Base-by-base conservation (phyloP, 169 alveolate species). In the Cyclospora cayetanensis region DNA sequence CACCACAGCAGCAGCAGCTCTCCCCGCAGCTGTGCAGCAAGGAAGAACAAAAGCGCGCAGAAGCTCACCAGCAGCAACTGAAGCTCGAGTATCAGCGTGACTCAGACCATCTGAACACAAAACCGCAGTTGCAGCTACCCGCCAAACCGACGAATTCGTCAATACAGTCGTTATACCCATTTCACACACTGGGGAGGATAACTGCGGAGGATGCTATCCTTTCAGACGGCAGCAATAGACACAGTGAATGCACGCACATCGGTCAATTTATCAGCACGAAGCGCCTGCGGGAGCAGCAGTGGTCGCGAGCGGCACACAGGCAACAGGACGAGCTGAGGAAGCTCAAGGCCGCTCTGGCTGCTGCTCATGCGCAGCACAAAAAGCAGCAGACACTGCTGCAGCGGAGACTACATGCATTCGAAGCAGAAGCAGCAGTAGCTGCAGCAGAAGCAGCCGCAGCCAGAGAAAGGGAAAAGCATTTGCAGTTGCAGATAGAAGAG, bases 381-480 rank as follows among this genome's bases (percentile, higher is more conserved):
- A 55, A 74, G 85, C 85, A 74, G 85, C 85, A 37, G 85, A 41
- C n/a, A 25, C 60, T 74, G 65, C 65, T 74, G 55, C 85, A 74
- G 65, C 85, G 85, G 41, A 74, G 42, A 37, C 39, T 39, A 1
- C 63, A 74, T 3, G 65, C 55, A 74, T 35, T 39, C 4, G 63
- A 37, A 12, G 63, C n/a, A 41, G 41, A 35, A 9, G 85, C 63
- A 74, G 60, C 63, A 41, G 63, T 0, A 41, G 65, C 63, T 18
- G 85, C 31, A 74, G 85, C 55, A 4, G 65, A 20, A n/a, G 85
- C 85, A 22, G 85, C 85, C 2, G 85, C 63, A n/a, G 29, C 85
- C 34, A 29, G 42, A 22, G 85, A 41, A 20, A 31, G 85, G 65
- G 85, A 25, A 31, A 74, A 46, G 29, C 85, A n/a, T 12, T 37